phyloP scores from a whole-genome alignment of 2,329 filamentous ascomycete genomes.

The Hypomyces rosellus region DNA sequence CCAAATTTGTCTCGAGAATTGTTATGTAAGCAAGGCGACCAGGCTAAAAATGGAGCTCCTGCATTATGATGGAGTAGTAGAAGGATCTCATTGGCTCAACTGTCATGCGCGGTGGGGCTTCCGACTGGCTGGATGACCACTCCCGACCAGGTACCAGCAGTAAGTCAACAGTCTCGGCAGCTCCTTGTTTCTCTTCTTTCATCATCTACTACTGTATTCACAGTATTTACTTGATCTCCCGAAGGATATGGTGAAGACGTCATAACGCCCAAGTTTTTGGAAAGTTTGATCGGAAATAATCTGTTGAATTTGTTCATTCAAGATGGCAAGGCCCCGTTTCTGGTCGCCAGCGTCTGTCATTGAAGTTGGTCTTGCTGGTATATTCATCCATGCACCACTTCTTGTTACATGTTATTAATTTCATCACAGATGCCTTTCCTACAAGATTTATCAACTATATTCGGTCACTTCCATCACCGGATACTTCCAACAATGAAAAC shows the following conservation, averaged over 20 bases:
- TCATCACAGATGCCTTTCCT: neutral
- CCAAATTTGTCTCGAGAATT: slow-evolving; percentile 22
- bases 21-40: slow-evolving; percentile 30
- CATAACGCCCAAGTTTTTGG: too few species aligned
- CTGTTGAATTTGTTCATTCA: neutral
- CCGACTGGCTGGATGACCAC: too few species aligned
- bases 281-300: too few species aligned
- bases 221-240: too few species aligned
- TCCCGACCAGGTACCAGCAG: too few species aligned
- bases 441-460: neutral
- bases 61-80: too few species aligned
- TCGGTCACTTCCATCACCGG: neutral
- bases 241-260: too few species aligned
- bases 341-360: neutral
- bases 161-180: too few species aligned
- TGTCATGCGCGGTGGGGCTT: too few species aligned
- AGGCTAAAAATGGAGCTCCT: neutral
- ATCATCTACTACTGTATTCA: too few species aligned
- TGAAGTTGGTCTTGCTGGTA: neutral
- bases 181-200: too few species aligned
- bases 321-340: neutral
- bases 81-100: too few species aligned
- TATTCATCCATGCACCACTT: neutral
- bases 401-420: neutral
- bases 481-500: neutral